Percentiles rank a stretch among this genome's conserved stretches.
Conservation (phyloP, 164 flowering plant species). For the Magnolia officinalis region DNA sequence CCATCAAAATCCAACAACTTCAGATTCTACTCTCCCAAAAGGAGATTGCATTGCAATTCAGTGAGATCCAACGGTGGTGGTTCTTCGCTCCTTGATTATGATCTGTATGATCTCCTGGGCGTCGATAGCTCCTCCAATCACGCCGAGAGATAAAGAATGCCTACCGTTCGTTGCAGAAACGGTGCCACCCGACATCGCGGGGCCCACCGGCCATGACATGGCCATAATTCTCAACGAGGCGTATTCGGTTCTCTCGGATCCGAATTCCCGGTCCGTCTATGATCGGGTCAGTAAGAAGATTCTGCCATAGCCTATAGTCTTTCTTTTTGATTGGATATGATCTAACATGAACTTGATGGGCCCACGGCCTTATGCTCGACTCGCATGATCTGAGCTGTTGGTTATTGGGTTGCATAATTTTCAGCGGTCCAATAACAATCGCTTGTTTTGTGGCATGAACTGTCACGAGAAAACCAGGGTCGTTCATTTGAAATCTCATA, state of each 20-base stretch:
- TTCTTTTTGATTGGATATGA: not conserved
- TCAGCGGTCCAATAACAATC: too few species aligned
- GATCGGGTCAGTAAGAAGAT: conserved; percentile 51
- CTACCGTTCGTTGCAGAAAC: conserved; percentile 74
- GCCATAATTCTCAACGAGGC: conserved; percentile 86
- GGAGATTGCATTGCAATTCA: conserved; percentile 10
- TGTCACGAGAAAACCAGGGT: too few species aligned
- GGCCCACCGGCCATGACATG: conserved; percentile 86
- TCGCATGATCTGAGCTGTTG: not conserved
- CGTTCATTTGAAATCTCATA: too few species aligned
- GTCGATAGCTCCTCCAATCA: conserved; percentile 59
- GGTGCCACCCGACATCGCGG: conserved; percentile 93
- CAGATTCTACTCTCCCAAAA: conserved; percentile 8
- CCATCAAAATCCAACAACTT: conserved; percentile 3
- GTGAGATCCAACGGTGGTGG: conserved; percentile 28
- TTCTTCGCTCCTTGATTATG: conserved; percentile 45
- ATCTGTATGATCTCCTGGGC: conserved; percentile 89
- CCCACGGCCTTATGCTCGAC: too few species aligned
- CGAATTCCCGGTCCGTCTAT: conserved; percentile 55
- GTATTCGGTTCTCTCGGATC: conserved; percentile 75
- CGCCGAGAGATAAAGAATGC: conserved; percentile 61
- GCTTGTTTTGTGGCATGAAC: too few species aligned
- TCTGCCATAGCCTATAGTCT: not conserved
- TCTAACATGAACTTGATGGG: not conserved
- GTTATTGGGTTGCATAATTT: too few species aligned